Base-by-base conservation (phyloP, 2,329 filamentous ascomycete genomes). In the Trichoderma sp. region DNA sequence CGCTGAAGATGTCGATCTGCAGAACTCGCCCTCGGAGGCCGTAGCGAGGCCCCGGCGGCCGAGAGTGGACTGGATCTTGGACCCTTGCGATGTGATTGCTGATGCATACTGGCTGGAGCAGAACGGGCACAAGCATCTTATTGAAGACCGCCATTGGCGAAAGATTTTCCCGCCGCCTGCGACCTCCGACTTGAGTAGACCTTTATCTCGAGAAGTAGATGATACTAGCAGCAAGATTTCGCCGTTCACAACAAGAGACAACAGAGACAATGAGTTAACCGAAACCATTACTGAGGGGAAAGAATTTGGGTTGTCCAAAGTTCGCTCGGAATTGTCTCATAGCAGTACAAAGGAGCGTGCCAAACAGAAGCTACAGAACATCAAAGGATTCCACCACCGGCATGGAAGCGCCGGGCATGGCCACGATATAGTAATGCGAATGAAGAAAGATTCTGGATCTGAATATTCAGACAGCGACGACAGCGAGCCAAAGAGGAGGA, bases 51-150 rank as follows among this genome's bases (percentile, higher is more conserved):
- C 88, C 4, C 90, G 90, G 70, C 88, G 94, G 63, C 91, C 92
- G 1, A 89, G 93, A 72, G 90, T 94, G 28, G 94, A 97, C 77
- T 98, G 96, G 96, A 87, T 89, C 50, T 89, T 95, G 20, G 89
- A 92, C 58, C 93, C 95, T 0, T 91, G 93, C 70, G 95, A 98
- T 79, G 87, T 98, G 80, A 84, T 98, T 61, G 95, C 95, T 5
- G 96, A 99, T 82, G 87, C 92, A 1, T 93, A 95, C 77, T 99
- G 96, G 96, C 83, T 97, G 26, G 94, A 98, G 79, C 90, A 95
- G 76, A 89, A 88, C 36, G 85, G 91, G 71, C 94, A 98, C 80
- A 97, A 95, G 79, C 87, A 86, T 67, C 85, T 94, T 32, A 91
- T 97, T 55, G 93, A 97, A 78, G 92, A 97, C 80, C 89, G 90